Percentiles rank a stretch among this genome's conserved stretches.
phyloP scores from a whole-genome alignment of 139 green algal genomes.

The Picochlorum costavermella region DNA sequence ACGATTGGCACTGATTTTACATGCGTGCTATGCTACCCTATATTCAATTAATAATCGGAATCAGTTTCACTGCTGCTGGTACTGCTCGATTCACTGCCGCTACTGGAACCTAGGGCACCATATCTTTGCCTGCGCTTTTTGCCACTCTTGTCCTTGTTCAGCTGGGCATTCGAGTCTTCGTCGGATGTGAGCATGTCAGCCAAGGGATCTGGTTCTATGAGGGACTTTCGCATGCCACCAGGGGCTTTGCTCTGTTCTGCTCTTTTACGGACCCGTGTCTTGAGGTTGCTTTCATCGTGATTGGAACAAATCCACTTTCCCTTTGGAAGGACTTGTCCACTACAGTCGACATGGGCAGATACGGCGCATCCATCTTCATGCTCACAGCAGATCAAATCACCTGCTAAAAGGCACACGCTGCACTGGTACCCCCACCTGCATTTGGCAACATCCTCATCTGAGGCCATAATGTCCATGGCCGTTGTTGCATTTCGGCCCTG shows the following conservation, averaged over 20 bases:
- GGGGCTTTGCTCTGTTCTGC: slow-evolving; percentile 1
- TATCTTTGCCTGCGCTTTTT: slow-evolving; percentile 8
- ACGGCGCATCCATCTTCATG: slow-evolving; percentile 26
- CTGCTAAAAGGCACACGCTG: slow-evolving; percentile 24
- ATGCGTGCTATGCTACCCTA: no score
- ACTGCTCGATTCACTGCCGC: neutral
- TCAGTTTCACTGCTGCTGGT: no score
- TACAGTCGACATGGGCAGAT: slow-evolving; percentile 27
- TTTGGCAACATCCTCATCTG: slow-evolving; percentile 14
- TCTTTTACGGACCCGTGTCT: slow-evolving; percentile 25
- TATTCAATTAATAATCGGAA: no score
- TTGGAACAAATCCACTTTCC: slow-evolving; percentile 29
- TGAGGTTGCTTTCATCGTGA: slow-evolving; percentile 27
- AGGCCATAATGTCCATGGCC: slow-evolving; percentile 12
- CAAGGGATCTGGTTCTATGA: neutral
- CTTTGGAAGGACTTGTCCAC: slow-evolving; percentile 12
- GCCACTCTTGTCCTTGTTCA: neutral
- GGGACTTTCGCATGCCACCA: neutral
- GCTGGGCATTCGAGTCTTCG: neutral
- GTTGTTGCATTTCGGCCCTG: slow-evolving; percentile 6
- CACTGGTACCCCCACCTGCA: slow-evolving; percentile 37
- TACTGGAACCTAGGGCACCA: neutral
- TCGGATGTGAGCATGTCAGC: neutral
- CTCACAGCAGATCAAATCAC: slow-evolving; percentile 43
- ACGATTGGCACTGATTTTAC: no score